Conservation (phyloP, 352 stramenopile genomes). For the Phytophthora idaei region DNA sequence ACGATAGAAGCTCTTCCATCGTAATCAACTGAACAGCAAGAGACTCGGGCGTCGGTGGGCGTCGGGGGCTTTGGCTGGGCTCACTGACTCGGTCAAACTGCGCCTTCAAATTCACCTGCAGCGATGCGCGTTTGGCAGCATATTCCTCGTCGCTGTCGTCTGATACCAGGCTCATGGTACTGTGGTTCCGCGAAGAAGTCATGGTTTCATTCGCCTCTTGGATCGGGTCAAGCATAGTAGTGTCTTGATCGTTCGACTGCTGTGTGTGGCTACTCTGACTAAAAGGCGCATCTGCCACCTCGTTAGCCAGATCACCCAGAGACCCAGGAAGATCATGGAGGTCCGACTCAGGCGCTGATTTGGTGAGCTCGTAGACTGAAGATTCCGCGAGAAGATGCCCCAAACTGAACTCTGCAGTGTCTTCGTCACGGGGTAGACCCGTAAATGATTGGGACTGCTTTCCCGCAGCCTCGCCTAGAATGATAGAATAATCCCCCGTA, state of each 20-base stretch:
- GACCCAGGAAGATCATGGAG: constrained; percentile 32
- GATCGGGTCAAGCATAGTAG: constrained; percentile 60
- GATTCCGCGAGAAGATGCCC: constrained; percentile 63
- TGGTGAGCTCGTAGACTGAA: constrained; percentile 46
- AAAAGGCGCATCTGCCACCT: constrained; percentile 27
- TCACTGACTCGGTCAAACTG: constrained; percentile 74
- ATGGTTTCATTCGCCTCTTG: constrained; percentile 67
- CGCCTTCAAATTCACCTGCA: constrained; percentile 76
- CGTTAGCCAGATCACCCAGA: constrained; percentile 33
- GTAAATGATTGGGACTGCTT: constrained; percentile 11
- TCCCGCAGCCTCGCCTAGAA: constrained; percentile 12
- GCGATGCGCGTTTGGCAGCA: constrained; percentile 48
- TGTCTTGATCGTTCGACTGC: constrained; percentile 37
- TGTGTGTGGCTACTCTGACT: constrained; percentile 20
- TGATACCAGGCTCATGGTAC: constrained; percentile 78
- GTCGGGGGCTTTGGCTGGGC: constrained; percentile 18
- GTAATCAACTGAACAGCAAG: constrained; percentile 35
- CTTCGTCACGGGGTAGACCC: constrained; percentile 37
- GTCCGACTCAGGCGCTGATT: constrained; percentile 28
- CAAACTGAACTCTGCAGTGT: constrained; percentile 72
- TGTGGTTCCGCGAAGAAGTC: constrained; percentile 54
- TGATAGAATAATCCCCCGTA: constrained; percentile 71
- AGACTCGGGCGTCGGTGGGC: constrained; percentile 6
- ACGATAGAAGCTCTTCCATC: constrained; percentile 53
- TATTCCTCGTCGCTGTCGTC: constrained; percentile 69